Evolutionary conservation across 2,329 filamentous ascomycete genomes (phyloP).

Genomic region (Sarocladium kiliense): DNA sequence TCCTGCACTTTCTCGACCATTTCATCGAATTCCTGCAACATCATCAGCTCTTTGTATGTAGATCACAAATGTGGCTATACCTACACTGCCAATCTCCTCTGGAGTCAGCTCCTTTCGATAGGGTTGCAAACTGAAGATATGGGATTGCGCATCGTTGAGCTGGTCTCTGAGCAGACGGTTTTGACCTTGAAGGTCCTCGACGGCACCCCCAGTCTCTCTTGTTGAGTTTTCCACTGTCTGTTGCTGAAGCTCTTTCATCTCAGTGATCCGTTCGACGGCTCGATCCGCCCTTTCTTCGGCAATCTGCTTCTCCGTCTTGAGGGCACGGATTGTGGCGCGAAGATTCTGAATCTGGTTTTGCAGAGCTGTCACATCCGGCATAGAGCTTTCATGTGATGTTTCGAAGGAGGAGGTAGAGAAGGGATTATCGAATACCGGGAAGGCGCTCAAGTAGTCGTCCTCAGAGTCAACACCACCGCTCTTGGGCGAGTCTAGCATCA

Average conservation of each 20-base stretch:
- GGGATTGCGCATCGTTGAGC: conserved; percentile 29
- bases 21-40: conserved; percentile 27
- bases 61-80: conserved; percentile 4
- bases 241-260: conserved; percentile 17
- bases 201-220: conserved; percentile 17
- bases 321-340: background rate
- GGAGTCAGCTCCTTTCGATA: conserved; percentile 32
- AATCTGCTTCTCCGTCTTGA: conserved; percentile 21
- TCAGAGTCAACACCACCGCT: background rate
- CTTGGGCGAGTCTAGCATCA: background rate
- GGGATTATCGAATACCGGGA: background rate
- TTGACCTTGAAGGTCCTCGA: conserved; percentile 19
- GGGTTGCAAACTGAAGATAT: conserved; percentile 36
- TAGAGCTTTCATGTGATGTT: background rate
- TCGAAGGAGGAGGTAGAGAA: background rate
- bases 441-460: background rate
- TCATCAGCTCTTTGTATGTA: conserved; percentile 12
- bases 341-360: conserved; percentile 18
- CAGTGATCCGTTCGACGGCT: conserved; percentile 18
- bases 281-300: conserved; percentile 24
- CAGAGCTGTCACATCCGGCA: conserved; percentile 13
- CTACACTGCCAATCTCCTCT: conserved; percentile 30
- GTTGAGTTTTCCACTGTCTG: conserved; percentile 12
- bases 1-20: conserved; percentile 27
- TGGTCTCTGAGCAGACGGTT: conserved; percentile 23